A percentile compares a stretch with the other conserved stretches of the same genome.
Evolutionary conservation across 2,329 filamentous ascomycete genomes (phyloP).

Genomic region (Cercospora sp.): DNA sequence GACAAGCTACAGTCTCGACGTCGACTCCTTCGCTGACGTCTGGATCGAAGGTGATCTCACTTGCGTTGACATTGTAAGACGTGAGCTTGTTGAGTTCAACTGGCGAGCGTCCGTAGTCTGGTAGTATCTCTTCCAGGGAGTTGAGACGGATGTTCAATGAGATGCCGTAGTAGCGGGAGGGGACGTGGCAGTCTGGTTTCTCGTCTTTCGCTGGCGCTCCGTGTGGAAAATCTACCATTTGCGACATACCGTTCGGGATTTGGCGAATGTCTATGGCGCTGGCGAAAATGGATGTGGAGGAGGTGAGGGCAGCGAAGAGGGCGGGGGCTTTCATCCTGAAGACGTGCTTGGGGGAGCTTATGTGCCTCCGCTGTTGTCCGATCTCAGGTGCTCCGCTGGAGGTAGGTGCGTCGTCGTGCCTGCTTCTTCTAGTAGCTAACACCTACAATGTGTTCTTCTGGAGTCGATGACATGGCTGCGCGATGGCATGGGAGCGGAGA

Average conservation of each 20-base stretch:
- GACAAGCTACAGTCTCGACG: constrained; percentile 17
- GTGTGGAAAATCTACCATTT: neutral
- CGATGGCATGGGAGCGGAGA: neutral
- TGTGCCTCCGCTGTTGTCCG: neutral
- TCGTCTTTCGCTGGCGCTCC: neutral
- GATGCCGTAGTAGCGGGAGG: constrained; percentile 22
- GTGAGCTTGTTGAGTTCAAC: constrained; percentile 23
- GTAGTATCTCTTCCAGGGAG: neutral
- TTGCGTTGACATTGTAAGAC: constrained; percentile 4
- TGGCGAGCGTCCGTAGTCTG: constrained; percentile 18
- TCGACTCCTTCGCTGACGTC: constrained; percentile 13
- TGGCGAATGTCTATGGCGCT: neutral
- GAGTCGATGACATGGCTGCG: neutral
- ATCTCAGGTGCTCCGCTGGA: neutral
- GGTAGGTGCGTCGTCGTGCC: neutral
- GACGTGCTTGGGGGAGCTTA: neutral
- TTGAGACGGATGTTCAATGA: constrained; percentile 20
- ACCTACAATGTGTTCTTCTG: neutral
- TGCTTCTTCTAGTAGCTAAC: neutral
- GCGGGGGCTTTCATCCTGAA: neutral
- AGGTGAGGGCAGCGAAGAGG: neutral
- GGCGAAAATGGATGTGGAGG: neutral
- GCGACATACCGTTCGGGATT: neutral
- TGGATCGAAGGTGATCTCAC: constrained; percentile 20
- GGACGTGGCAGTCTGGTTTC: neutral